Evolutionary conservation across 352 stramenopile species (phyloP).

Genomic region (Phytophthora ramorum): DNA sequence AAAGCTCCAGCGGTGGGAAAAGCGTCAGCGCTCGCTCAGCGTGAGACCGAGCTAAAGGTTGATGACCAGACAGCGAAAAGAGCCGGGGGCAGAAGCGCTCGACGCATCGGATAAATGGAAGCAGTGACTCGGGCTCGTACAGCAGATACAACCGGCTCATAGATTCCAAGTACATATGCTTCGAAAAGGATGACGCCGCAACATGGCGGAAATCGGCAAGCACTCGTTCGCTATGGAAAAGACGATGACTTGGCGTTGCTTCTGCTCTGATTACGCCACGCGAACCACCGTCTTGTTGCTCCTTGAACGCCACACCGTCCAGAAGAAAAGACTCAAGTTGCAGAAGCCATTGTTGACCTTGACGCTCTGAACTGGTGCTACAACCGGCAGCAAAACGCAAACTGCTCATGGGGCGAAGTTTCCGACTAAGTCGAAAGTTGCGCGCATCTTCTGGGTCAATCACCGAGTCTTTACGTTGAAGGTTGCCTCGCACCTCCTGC

Average conservation of each 20-base stretch:
- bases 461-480: conserved; percentile 36
- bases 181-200: conserved; percentile 76
- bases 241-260: conserved; percentile 62
- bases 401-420: conserved; percentile 81
- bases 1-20: conserved; percentile 60
- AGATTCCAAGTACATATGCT: conserved; percentile 90
- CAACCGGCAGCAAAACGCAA: conserved; percentile 77
- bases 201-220: conserved; percentile 75
- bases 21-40: conserved; percentile 73
- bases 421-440: conserved; percentile 76
- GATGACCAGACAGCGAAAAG: conserved; percentile 66
- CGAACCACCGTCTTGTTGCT: conserved; percentile 1
- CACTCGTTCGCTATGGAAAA: conserved; percentile 86
- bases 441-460: conserved; percentile 39
- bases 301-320: conserved; percentile 58
- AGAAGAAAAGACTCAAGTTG: conserved; percentile 81
- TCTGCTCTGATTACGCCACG: conserved; percentile 15
- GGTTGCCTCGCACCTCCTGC: conserved; percentile 10
- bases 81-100: conserved; percentile 65
- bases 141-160: conserved; percentile 84
- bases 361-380: conserved; percentile 54
- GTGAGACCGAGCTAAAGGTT: conserved; percentile 53
- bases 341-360: conserved; percentile 69
- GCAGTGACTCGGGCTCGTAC: conserved; percentile 59
- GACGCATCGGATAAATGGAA: conserved; percentile 71